These are phyloP conservation scores for Trypanosoma melophagium DNA, from an alignment of 208 protist genomes.

Conservation along the genomic window DNA sequence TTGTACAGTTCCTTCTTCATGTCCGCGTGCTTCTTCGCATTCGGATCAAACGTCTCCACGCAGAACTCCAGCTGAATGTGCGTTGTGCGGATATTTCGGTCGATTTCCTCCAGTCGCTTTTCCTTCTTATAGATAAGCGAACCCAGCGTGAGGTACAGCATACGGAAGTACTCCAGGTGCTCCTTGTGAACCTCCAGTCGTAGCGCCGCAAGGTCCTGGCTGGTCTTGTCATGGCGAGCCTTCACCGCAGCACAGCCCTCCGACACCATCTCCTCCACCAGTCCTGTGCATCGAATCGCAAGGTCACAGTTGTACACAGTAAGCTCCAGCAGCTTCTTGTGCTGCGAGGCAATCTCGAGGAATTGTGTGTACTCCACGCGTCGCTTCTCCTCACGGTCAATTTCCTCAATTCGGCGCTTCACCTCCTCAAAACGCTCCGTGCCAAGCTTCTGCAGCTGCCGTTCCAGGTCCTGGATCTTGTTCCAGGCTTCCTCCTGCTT, in stretches of 20 bases:
- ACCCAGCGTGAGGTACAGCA: conserved; percentile 51
- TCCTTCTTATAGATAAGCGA: conserved; percentile 54
- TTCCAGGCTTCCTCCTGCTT: conserved; percentile 57
- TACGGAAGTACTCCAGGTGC: conserved; percentile 60
- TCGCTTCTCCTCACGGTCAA: conserved; percentile 53
- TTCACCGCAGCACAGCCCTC: conserved; percentile 48
- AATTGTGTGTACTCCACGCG: conserved; percentile 54
- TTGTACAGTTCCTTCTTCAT: conserved; percentile 71
- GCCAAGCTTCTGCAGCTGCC: conserved; percentile 47
- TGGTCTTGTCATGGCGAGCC: conserved; percentile 51
- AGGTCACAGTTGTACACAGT: conserved; percentile 60
- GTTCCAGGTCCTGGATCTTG: conserved; percentile 57
- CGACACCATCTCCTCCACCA: conserved; percentile 50
- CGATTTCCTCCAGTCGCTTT: conserved; percentile 72
- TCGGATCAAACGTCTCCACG: conserved; percentile 80
- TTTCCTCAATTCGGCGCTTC: conserved; percentile 55
- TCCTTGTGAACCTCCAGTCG: conserved; percentile 52
- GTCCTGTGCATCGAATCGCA: conserved; percentile 44
- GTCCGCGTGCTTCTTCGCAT: conserved; percentile 73
- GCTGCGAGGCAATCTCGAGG: conserved; percentile 47
- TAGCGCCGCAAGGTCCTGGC: conserved; percentile 41
- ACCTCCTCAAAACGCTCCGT: conserved; percentile 52
- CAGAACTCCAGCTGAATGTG: conserved; percentile 84
- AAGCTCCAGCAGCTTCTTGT: conserved; percentile 58
- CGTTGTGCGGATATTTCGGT: conserved; percentile 72